Evolutionary conservation across 2,329 filamentous ascomycete genomes (phyloP), one percentile per base, ranked within the genome.

Genomic region (Colletotrichum cereale): DNA sequence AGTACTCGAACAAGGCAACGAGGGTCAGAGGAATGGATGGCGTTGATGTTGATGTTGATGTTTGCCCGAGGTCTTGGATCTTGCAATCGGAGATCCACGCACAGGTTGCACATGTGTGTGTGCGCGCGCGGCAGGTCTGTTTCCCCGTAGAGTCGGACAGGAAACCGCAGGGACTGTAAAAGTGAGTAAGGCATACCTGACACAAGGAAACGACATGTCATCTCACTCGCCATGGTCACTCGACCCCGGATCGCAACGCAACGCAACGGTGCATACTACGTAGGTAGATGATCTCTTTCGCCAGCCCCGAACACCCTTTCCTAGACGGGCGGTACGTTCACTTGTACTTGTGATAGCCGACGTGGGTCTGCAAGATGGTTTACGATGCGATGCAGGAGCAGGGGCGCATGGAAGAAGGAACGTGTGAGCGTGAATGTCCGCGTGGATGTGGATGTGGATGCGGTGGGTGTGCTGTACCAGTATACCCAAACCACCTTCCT

Each of bases 151-250:
- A 26, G 16, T 47, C 47, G 55, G 58, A 55, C 12, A 60, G 55
- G 55, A 67, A 26, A 14, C 24, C 18, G 38, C 40, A 34, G 18
- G 6, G 40, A 34, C 6, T 2, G 36, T 2, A 38, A 38, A 38
- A 38, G 2, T 10, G 34, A 60, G 44, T 36, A 44, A 60, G 40
- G 40, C 34, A 26, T 44, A 61, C 36, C 65, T 55, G 57, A 62
- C 57, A 57, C 65, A 62, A 55, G 56, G 56, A 67, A 67, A 67
- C 64, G 47, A 52, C 64, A 47, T 62, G 47, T 40, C 62, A 58
- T 58, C 55, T 21, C 18, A n/a, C 42, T 58, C 55, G 34, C n/a
- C 38, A 40, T 24, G 38, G 36, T 24, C 48, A 36, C 16, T 47
- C 62, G n/a, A 64, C 24, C 48, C 40, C 38, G 47, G 56, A 40